Evolutionary conservation across 441 rosid genomes (phyloP), one percentile per base, ranked within the genome.

Genomic region (Pelargonium australe): DNA sequence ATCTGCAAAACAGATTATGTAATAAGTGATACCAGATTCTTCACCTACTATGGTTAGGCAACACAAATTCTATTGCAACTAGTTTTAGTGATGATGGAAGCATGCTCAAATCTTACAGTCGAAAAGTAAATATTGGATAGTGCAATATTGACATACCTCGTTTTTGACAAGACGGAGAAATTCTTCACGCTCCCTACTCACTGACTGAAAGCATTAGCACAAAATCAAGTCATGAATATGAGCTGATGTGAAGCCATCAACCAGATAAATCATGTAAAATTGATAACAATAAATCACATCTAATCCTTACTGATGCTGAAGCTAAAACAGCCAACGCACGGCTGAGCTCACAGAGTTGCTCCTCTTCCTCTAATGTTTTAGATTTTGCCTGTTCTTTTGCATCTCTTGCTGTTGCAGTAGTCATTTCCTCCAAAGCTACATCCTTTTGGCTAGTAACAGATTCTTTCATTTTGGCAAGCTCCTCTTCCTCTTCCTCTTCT

Each of bases 121-220:
- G 51, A 11, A 45, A 17, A 0, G 61, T 55, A 23, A 55, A 55
- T 17, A 55, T 55, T 55, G 10, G 61, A 7, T 55, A 55, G 61
- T 16, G 25, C 11, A 55, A 17, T 51, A 51, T 13, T 51, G n/a
- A 47, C 55, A 12, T 47, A 89, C 95, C 98, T 92, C 98, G 77
- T 89, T 85, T 31, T 85, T 87, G 43, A 90, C 98, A 66, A 90
- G 86, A 75, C 84, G 83, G 73, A 92, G 81, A 76, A 90, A 92
- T 84, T 87, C 98, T 77, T 92, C 96, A 67, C 98, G 93, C 84
- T 92, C 98, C 83, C 85, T 78, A 82, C 95, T 92, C 53, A 92
- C 96, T 7, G 96, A 87, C 96, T 90, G 86, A 61, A 80, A 75
- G 41, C 66, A 34, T 63, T 49, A 72, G 68, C 58, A 78, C 31